Conservation (phyloP, 2,329 filamentous ascomycete genomes). For the Colletotrichum sp. region DNA sequence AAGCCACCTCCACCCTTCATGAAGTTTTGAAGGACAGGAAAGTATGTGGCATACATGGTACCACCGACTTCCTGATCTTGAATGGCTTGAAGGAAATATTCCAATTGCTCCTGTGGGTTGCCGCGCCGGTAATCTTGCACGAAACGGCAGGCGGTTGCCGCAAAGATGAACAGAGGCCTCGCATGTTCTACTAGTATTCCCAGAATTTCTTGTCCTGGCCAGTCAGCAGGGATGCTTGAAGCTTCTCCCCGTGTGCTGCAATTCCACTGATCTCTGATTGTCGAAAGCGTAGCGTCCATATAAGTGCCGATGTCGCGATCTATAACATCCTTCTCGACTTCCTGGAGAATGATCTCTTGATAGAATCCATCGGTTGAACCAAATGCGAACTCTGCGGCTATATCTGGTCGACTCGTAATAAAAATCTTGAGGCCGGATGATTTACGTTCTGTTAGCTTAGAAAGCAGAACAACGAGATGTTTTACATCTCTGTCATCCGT, state of each 20-base stretch:
- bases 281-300: background rate
- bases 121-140: background rate
- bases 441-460: background rate
- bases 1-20: background rate
- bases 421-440: background rate
- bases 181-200: background rate
- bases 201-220: background rate
- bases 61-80: background rate
- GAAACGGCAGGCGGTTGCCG: slow-evolving; percentile 22
- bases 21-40: background rate
- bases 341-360: background rate
- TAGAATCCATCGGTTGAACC: background rate
- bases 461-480: background rate
- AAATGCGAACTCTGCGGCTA: slow-evolving; percentile 37
- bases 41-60: background rate
- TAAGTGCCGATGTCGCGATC: background rate
- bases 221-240: background rate
- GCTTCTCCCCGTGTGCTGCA: fast-evolving
- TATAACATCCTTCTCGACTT: background rate
- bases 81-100: background rate
- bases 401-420: slow-evolving; percentile 35
- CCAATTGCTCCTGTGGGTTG: background rate
- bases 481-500: background rate
- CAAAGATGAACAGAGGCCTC: slow-evolving; percentile 23
- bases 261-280: background rate